Evolutionary conservation across 495 filamentous ascomycete species (phyloP).

Genomic region (Penicillium soppii): DNA sequence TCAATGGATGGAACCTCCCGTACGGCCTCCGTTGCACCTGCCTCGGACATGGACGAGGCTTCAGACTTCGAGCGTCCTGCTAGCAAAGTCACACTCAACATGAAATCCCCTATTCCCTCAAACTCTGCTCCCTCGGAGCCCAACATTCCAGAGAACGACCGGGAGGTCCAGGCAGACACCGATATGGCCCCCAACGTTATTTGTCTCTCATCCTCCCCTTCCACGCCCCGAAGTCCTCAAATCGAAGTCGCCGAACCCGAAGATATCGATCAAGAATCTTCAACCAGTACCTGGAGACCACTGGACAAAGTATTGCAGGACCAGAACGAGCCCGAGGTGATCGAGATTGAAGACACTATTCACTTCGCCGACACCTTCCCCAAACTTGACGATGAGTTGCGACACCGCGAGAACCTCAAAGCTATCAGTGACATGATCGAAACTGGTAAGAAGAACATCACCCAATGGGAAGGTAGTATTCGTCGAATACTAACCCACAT

Average conservation of each 20-base stretch:
- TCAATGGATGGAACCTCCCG: constrained; percentile 37
- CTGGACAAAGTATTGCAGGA: constrained; percentile 38
- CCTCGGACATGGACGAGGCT: constrained; percentile 30
- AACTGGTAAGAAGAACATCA: constrained; percentile 33
- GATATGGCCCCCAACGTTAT: constrained; percentile 33
- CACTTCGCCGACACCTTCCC: constrained; percentile 38
- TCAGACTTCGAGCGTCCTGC: constrained; percentile 38
- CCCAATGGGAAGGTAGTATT: no score
- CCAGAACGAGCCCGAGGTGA: constrained; percentile 27
- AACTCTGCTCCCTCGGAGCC: constrained; percentile 13
- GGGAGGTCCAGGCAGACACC: constrained; percentile 16
- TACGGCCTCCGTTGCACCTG: constrained; percentile 29
- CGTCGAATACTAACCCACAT: constrained; percentile 5
- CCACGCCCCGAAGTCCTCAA: constrained; percentile 41
- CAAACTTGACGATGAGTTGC: constrained; percentile 21
- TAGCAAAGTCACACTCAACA: constrained; percentile 59
- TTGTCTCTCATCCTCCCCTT: constrained; percentile 50
- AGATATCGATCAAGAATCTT: constrained; percentile 51
- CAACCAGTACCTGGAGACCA: constrained; percentile 43
- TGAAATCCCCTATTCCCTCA: constrained; percentile 37
- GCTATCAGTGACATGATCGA: constrained; percentile 40
- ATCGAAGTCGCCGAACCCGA: constrained; percentile 57
- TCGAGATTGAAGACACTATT: constrained; percentile 33
- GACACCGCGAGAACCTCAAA: constrained; percentile 38
- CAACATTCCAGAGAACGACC: constrained; percentile 11